phyloP scores from a whole-genome alignment of 768 basidiomycete species.

The Podaxis carcinomalis region DNA sequence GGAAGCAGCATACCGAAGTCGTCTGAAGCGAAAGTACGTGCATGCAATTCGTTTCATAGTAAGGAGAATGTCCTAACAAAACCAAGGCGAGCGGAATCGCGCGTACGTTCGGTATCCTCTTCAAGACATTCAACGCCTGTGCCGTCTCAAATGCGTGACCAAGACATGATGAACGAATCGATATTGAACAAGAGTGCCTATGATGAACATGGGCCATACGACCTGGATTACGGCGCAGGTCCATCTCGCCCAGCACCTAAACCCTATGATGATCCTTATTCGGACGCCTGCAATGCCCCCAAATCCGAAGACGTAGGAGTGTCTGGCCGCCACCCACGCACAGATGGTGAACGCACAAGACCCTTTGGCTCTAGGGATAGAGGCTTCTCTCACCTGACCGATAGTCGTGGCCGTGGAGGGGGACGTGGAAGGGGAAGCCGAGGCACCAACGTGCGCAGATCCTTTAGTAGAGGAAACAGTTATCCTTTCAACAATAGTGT shows the following conservation, averaged over 20 bases:
- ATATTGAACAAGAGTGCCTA: conserved; percentile 57
- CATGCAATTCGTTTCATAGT: conserved; percentile 2
- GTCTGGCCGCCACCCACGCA: background rate
- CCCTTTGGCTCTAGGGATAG: background rate
- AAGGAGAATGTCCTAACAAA: conserved; percentile 10
- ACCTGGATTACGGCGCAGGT: conserved; percentile 54
- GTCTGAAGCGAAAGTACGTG: conserved; percentile 55
- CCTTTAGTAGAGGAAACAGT: background rate
- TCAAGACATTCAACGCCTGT: conserved; percentile 55
- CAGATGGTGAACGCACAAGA: background rate
- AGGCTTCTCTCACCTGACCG: background rate
- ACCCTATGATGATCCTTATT: conserved; percentile 80
- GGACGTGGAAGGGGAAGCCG: conserved; percentile 30
- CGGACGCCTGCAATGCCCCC: conserved; percentile 38
- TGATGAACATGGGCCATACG: conserved; percentile 65
- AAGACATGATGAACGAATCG: conserved; percentile 44
- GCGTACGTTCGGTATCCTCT: conserved; percentile 41
- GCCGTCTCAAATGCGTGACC: conserved; percentile 49
- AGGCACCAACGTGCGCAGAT: conserved; percentile 9
- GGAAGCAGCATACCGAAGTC: conserved; percentile 69
- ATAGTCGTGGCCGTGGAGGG: conserved; percentile 22
- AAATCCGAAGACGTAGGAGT: conserved; percentile 14
- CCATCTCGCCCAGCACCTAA: conserved; percentile 62
- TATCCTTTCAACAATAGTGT: background rate
- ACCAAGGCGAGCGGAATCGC: conserved; percentile 49